These are phyloP conservation scores for Talaromyces islandicus DNA, from an alignment of 2,329 filamentous ascomycete genomes.

Conservation along the genomic window DNA sequence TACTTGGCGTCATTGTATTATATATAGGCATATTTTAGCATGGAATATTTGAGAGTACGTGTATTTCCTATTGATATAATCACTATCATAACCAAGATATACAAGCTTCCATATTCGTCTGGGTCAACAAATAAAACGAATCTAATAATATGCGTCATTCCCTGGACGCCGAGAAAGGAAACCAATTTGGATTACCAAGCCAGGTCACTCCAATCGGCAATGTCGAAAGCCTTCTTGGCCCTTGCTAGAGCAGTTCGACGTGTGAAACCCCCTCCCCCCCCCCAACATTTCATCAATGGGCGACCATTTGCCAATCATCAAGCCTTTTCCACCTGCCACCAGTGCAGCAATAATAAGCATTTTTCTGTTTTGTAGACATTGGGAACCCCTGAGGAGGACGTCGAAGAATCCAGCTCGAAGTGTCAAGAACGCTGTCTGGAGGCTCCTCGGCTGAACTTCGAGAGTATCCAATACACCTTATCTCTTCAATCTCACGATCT, in stretches of 20 bases:
- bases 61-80: not conserved
- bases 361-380: slow-evolving; percentile 28
- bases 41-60: not conserved
- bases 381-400: slow-evolving; percentile 34
- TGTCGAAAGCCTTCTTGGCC: not conserved
- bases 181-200: not conserved
- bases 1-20: not conserved
- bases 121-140: not conserved
- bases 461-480: slow-evolving; percentile 13
- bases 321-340: slow-evolving; percentile 35
- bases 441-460: slow-evolving; percentile 30
- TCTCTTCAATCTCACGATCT: slow-evolving; percentile 22
- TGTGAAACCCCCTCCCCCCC: no score
- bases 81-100: not conserved
- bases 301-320: slow-evolving; percentile 33
- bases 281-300: slow-evolving; percentile 26
- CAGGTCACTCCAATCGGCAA: not conserved
- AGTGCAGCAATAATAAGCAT: slow-evolving; percentile 35
- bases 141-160: not conserved
- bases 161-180: not conserved
- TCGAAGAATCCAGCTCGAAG: slow-evolving; percentile 35
- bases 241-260: not conserved
- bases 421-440: slow-evolving; percentile 33
- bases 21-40: not conserved
- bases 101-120: not conserved